Conservation (phyloP, 352 stramenopile genomes). For the Phytophthora niederhauseri region DNA sequence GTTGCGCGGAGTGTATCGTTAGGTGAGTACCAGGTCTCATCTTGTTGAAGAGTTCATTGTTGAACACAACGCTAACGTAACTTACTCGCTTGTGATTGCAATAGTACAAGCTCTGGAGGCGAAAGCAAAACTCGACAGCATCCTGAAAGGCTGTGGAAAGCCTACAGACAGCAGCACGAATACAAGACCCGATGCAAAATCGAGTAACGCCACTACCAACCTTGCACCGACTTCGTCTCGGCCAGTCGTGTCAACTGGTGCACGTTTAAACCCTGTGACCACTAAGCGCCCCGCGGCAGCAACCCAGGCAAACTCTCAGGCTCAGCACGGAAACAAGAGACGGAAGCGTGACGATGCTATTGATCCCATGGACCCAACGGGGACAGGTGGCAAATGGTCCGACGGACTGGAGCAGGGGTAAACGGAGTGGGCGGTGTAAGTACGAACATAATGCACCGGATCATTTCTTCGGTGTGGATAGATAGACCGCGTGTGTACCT, state of each 20-base stretch:
- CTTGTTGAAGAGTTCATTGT: not conserved
- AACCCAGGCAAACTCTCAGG: not conserved
- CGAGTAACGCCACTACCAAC: not conserved
- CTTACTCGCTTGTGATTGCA: not conserved
- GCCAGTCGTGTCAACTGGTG: not conserved
- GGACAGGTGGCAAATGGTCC: slow-evolving; percentile 31
- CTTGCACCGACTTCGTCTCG: not conserved
- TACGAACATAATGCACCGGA: not conserved
- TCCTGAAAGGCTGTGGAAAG: slow-evolving; percentile 51
- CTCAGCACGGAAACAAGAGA: slow-evolving; percentile 21
- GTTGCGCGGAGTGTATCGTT: slow-evolving; percentile 55
- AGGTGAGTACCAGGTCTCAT: slow-evolving; percentile 30
- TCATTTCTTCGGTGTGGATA: not conserved
- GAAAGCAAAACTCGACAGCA: slow-evolving; percentile 67
- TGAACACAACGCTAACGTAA: not conserved
- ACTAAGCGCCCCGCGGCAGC: slow-evolving; percentile 20
- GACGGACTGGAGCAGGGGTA: slow-evolving; percentile 29
- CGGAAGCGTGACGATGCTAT: slow-evolving; percentile 17
- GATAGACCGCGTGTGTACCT: not conserved
- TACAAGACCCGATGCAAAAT: slow-evolving; percentile 9
- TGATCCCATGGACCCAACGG: slow-evolving; percentile 33
- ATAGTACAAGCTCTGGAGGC: slow-evolving; percentile 57
- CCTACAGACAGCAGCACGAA: not conserved
- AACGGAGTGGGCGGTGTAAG: not conserved
- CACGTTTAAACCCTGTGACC: not conserved